A percentile compares a stretch with the other conserved stretches of the same genome.
Conservation (phyloP, 129 eudicot species). For the Daucus carota region DNA sequence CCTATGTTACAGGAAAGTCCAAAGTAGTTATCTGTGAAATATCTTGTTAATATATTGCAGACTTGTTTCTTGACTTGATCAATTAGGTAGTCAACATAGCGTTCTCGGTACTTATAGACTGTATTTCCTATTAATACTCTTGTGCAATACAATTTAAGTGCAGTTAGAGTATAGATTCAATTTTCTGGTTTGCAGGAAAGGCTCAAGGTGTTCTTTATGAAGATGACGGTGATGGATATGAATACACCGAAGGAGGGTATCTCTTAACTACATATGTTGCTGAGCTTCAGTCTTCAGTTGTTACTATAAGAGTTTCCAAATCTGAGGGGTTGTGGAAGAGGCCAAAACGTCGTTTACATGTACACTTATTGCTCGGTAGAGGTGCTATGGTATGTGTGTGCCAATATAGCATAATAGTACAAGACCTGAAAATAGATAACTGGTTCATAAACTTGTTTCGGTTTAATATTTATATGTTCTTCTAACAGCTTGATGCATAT, state of each 20-base stretch:
- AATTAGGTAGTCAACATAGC: not conserved
- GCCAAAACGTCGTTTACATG: slow-evolving; percentile 73
- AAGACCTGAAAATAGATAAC: not conserved
- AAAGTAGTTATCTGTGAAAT: not conserved
- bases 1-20: not conserved
- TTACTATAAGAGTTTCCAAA: slow-evolving; percentile 47
- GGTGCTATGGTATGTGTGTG: slow-evolving; percentile 60
- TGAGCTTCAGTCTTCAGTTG: slow-evolving; percentile 55
- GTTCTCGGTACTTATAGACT: not conserved
- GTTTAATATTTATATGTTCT: not conserved
- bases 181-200: slow-evolving; percentile 49
- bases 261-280: slow-evolving; percentile 78
- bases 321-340: slow-evolving; percentile 73
- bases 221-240: slow-evolving; percentile 97
- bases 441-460: not conserved
- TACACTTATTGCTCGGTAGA: slow-evolving; percentile 65
- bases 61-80: not conserved
- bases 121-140: not conserved
- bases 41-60: not conserved
- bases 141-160: not conserved
- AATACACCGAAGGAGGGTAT: slow-evolving; percentile 50
- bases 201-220: slow-evolving; percentile 85
- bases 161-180: not conserved
- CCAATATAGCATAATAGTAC: not conserved
- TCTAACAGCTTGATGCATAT: slow-evolving; percentile 66